phyloP scores from a whole-genome alignment of 345 rosid species.

The Linum lewisii region DNA sequence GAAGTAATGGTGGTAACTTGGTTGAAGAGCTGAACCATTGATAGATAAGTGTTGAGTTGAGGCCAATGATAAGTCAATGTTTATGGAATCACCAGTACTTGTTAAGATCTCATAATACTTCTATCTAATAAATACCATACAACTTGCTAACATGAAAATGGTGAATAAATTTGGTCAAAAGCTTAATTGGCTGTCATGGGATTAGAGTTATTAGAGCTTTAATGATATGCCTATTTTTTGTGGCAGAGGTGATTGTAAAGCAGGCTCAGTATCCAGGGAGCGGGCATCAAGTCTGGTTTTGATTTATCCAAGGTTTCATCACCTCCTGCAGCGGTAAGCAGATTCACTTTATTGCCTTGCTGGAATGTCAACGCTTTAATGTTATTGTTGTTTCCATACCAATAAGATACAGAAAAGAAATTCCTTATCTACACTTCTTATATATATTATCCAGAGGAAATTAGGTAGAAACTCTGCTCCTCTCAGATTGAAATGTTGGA shows the following conservation, averaged over 20 bases:
- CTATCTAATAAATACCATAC: too few relatives aligned
- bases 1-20: not conserved
- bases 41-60: too few relatives aligned
- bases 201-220: not conserved
- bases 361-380: not conserved
- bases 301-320: constrained; percentile 47
- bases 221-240: not conserved
- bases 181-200: not conserved
- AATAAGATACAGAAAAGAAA: too few relatives aligned
- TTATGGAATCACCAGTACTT: not conserved
- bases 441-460: not conserved
- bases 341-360: constrained; percentile 27
- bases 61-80: not conserved
- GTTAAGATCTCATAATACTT: too few relatives aligned
- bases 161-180: not conserved
- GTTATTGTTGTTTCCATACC: constrained; percentile 5
- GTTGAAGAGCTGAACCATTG: not conserved
- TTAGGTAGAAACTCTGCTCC: not conserved
- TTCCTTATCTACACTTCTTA: not conserved
- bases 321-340: constrained; percentile 53
- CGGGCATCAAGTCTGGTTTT: constrained; percentile 34
- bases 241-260: constrained; percentile 22
- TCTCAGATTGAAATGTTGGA: not conserved
- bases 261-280: constrained; percentile 25
- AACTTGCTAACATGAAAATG: too few relatives aligned